Percentiles rank a stretch among this genome's conserved stretches.
Conservation (phyloP, 2,329 filamentous ascomycete species). For the Anisogramma anomala region DNA sequence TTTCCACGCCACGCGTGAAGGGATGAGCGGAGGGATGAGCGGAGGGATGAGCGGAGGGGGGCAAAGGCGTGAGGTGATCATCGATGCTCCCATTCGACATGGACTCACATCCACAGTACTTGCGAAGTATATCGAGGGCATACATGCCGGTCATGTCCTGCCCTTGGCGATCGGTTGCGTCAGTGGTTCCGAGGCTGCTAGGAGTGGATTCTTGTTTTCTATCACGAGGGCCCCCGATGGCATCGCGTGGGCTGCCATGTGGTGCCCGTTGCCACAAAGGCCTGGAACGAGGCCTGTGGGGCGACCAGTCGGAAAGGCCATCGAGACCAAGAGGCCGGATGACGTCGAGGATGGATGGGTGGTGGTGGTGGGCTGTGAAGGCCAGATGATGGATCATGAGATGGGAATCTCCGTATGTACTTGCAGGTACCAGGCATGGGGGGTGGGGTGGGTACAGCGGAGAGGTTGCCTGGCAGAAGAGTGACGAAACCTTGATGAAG, state of each 20-base stretch:
- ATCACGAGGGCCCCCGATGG: slow-evolving; percentile 2
- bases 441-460: neutral
- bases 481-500: slow-evolving; percentile 1
- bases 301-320: neutral
- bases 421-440: slow-evolving; percentile 7
- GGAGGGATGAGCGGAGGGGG: too few species aligned
- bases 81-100: too few species aligned
- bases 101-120: too few species aligned
- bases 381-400: too few species aligned
- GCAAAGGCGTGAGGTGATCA: neutral
- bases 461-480: neutral
- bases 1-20: neutral
- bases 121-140: too few species aligned
- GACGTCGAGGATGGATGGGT: slow-evolving; percentile 10
- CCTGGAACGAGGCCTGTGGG: slow-evolving; percentile 6
- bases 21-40: too few species aligned
- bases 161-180: slow-evolving; percentile 7
- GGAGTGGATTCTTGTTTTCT: slow-evolving; percentile 12
- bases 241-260: neutral
- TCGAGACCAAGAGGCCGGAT: slow-evolving; percentile 9
- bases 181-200: slow-evolving; percentile 3
- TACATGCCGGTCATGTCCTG: too few species aligned
- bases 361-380: neutral
- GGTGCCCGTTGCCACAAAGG: neutral
- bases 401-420: slow-evolving; percentile 6